Conservation (phyloP, 2,329 filamentous ascomycete species). For the Metarhizium brunneum region DNA sequence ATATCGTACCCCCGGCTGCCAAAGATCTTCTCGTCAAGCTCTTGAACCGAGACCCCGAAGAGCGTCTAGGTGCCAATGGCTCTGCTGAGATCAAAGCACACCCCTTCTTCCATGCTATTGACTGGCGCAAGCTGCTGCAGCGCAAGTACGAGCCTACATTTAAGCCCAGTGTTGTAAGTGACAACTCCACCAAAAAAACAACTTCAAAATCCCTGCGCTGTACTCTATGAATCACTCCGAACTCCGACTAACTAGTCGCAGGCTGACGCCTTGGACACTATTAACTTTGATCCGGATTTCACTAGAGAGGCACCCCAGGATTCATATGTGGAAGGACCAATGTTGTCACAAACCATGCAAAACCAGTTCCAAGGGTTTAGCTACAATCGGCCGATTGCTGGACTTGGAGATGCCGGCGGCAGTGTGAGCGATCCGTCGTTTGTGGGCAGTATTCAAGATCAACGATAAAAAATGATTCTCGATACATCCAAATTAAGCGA, state of each 20-base stretch:
- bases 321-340: conserved; percentile 83
- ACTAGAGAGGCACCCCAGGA: conserved; percentile 83
- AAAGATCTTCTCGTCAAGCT: conserved; percentile 86
- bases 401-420: conserved; percentile 84
- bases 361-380: conserved; percentile 94
- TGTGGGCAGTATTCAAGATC: conserved; percentile 50
- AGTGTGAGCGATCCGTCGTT: conserved; percentile 82
- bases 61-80: conserved; percentile 83
- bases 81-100: conserved; percentile 98
- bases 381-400: conserved; percentile 92
- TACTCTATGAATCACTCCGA: background rate
- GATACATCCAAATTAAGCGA: background rate
- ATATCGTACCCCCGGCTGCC: conserved; percentile 85
- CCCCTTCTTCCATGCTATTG: conserved; percentile 97
- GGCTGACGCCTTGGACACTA: conserved; percentile 82
- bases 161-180: conserved; percentile 88
- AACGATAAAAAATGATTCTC: conserved; percentile 17
- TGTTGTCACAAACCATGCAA: conserved; percentile 92
- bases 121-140: conserved; percentile 95
- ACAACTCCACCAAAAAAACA: too few relatives aligned
- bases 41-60: conserved; percentile 83
- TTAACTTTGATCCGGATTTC: conserved; percentile 89
- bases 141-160: conserved; percentile 97
- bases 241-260: conserved; percentile 16
- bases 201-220: too few relatives aligned